These are phyloP conservation scores for Amanita brunnescens DNA, from an alignment of 768 basidiomycete species.

Conservation along the genomic window DNA sequence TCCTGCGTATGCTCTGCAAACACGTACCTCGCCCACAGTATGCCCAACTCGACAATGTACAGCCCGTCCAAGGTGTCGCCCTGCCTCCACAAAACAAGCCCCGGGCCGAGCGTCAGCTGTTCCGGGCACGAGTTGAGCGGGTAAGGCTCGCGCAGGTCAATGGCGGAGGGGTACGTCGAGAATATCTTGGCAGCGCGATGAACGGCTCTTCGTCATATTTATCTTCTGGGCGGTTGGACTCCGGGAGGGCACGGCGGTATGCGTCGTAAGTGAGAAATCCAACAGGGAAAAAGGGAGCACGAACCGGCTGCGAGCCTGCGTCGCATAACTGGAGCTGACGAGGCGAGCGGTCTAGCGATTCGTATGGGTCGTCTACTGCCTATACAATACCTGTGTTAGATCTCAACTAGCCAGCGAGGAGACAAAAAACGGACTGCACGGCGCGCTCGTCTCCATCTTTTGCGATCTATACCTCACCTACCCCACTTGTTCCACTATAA, in stretches of 20 bases:
- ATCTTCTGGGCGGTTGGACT: conserved; percentile 16
- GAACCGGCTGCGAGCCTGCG: conserved; percentile 62
- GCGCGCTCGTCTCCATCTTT: conserved; percentile 42
- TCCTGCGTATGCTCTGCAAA: conserved; percentile 60
- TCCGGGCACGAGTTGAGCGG: conserved; percentile 66
- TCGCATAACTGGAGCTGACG: conserved; percentile 58
- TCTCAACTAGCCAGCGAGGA: not conserved
- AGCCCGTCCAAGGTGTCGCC: conserved; percentile 74
- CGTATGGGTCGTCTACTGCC: conserved; percentile 27
- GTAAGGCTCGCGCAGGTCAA: conserved; percentile 47
- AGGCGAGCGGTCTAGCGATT: conserved; percentile 53
- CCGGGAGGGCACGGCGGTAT: no score
- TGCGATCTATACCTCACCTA: conserved; percentile 67
- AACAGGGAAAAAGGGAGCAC: conserved; percentile 7
- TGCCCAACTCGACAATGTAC: conserved; percentile 84
- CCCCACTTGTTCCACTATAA: no score
- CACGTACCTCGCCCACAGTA: conserved; percentile 74
- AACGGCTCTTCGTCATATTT: conserved; percentile 47
- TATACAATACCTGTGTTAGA: no score
- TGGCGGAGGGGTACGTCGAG: conserved; percentile 58
- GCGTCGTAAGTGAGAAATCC: not conserved
- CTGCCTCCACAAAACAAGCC: conserved; percentile 64
- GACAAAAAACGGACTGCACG: conserved; percentile 29
- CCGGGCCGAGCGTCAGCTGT: conserved; percentile 46
- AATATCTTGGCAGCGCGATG: conserved; percentile 73